A percentile compares a stretch with the other conserved stretches of the same genome.
These are phyloP conservation scores for Neohortaea acidophila DNA, from an alignment of 495 filamentous ascomycete species.

Conservation along the genomic window DNA sequence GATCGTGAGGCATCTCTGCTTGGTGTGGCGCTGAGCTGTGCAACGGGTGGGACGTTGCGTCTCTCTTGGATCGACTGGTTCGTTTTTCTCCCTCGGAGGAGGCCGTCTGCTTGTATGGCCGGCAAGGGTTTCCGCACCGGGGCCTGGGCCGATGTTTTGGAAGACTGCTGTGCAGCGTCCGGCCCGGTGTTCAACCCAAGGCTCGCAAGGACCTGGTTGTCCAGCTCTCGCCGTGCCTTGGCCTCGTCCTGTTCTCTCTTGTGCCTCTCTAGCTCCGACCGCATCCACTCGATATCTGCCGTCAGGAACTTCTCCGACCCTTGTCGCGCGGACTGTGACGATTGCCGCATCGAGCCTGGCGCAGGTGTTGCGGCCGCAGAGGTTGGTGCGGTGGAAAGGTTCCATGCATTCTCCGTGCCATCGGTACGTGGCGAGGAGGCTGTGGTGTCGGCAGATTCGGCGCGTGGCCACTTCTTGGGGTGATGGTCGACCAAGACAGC, in stretches of 20 bases:
- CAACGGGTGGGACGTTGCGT: no score
- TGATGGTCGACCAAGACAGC: no score
- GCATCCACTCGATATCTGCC: slow-evolving; percentile 24
- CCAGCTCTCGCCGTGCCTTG: neutral
- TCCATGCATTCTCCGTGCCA: slow-evolving; percentile 20
- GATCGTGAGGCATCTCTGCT: neutral
- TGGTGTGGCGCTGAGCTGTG: no score
- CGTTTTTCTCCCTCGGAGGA: no score
- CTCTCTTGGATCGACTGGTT: no score
- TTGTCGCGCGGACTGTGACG: slow-evolving; percentile 14
- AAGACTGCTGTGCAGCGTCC: no score
- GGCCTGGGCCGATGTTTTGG: no score
- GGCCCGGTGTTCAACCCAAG: no score
- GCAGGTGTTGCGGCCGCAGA: slow-evolving; percentile 23
- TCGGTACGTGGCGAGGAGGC: slow-evolving; percentile 23
- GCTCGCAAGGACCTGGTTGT: neutral
- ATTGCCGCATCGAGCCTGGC: slow-evolving; percentile 24
- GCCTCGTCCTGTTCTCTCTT: slow-evolving; percentile 11
- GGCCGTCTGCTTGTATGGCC: no score
- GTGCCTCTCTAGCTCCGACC: slow-evolving; percentile 22
- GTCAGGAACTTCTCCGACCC: slow-evolving; percentile 15
- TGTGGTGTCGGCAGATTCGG: no score
- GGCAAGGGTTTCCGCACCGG: no score
- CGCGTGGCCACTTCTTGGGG: no score
- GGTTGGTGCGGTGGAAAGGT: slow-evolving; percentile 25